Conservation (phyloP, 768 basidiomycete species). For the Holtermannia corniformis region DNA sequence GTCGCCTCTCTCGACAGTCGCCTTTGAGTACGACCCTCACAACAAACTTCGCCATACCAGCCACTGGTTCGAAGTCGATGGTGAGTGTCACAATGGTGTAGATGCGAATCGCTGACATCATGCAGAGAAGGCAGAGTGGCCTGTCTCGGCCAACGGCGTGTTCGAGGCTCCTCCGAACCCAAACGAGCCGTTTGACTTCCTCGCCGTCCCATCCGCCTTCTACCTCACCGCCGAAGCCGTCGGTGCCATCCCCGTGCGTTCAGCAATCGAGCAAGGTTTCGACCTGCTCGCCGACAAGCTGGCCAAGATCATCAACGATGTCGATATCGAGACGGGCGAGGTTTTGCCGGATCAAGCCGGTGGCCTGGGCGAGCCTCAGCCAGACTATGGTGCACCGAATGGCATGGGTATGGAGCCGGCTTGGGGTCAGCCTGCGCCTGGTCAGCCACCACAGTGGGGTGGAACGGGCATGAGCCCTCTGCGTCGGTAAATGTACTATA, state of each 20-base stretch:
- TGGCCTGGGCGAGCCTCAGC: slow-evolving; percentile 6
- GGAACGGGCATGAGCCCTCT: slow-evolving; percentile 32
- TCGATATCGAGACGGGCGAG: slow-evolving; percentile 32
- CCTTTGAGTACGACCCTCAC: slow-evolving; percentile 96
- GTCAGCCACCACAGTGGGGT: slow-evolving; percentile 6
- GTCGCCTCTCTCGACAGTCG: slow-evolving; percentile 90
- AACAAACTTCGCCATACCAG: slow-evolving; percentile 94
- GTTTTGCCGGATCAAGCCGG: slow-evolving; percentile 27
- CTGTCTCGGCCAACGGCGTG: slow-evolving; percentile 70
- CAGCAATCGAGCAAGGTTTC: slow-evolving; percentile 29
- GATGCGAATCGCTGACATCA: not conserved
- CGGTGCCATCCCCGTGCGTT: slow-evolving; percentile 47
- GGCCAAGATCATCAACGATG: slow-evolving; percentile 58
- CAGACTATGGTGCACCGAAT: not conserved
- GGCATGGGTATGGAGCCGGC: slow-evolving; percentile 6
- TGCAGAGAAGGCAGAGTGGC: slow-evolving; percentile 71
- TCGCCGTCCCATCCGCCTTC: slow-evolving; percentile 77
- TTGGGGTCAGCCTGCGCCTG: slow-evolving; percentile 2
- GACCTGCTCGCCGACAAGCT: slow-evolving; percentile 40
- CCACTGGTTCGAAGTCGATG: slow-evolving; percentile 71
- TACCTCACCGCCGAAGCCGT: slow-evolving; percentile 94
- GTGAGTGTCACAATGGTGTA: slow-evolving; percentile 22
- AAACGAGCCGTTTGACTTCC: slow-evolving; percentile 76
- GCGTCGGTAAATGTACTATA: slow-evolving; percentile 11
- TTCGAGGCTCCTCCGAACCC: slow-evolving; percentile 66